Percentiles rank a stretch among this genome's conserved stretches.
phyloP scores from a whole-genome alignment of 164 flowering plant genomes.

The Dillenia turbinata region DNA sequence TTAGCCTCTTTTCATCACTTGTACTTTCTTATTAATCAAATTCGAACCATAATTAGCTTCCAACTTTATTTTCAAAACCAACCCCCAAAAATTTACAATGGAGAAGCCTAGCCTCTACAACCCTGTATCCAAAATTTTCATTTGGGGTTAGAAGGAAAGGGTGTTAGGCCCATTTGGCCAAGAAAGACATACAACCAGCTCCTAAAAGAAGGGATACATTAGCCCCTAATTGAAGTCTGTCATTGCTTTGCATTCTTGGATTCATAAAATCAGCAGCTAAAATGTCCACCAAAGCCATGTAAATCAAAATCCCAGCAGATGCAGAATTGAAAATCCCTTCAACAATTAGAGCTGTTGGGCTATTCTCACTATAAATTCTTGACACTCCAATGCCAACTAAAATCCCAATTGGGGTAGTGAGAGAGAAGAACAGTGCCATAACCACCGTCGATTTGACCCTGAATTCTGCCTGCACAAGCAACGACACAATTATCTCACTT shows the following conservation, averaged over 20 bases:
- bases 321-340: constrained; percentile 23
- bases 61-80: no score
- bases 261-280: constrained; percentile 30
- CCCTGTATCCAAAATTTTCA: no score
- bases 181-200: constrained; percentile 20
- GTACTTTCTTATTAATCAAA: no score
- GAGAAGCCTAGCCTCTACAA: no score
- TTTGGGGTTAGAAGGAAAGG: no score
- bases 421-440: constrained; percentile 27
- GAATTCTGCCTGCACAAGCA: constrained; percentile 20
- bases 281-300: constrained; percentile 30
- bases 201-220: constrained; percentile 21
- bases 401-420: constrained; percentile 27
- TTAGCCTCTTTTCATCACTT: no score
- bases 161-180: constrained; percentile 26
- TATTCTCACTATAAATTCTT: constrained; percentile 9
- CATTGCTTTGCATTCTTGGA: constrained; percentile 19
- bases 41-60: no score
- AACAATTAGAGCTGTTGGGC: constrained; percentile 16
- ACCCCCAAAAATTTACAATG: no score
- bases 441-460: neutral
- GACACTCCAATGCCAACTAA: constrained; percentile 20
- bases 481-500: no score
- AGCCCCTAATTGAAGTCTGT: constrained; percentile 17
- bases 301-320: constrained; percentile 25